A percentile compares a stretch with the other conserved stretches of the same genome.
phyloP scores from a whole-genome alignment of 441 rosid species.

The Pelargonium fulgidum region DNA sequence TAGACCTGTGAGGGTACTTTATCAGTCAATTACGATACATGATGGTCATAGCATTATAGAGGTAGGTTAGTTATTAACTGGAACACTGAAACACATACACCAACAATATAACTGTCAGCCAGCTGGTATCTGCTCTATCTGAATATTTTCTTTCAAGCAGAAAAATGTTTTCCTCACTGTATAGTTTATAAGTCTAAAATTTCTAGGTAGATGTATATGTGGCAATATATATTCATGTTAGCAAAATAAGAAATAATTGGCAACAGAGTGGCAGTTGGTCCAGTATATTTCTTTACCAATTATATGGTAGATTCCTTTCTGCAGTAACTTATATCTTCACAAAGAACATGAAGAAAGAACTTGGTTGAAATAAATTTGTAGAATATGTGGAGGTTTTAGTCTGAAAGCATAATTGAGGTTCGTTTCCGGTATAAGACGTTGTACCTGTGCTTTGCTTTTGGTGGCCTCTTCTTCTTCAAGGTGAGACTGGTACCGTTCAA shows the following conservation, averaged over 20 bases:
- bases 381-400: not conserved
- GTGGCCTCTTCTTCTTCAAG: not conserved
- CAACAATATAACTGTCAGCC: too few relatives aligned
- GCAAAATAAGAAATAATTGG: too few relatives aligned
- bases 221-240: too few relatives aligned
- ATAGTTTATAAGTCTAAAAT: not conserved
- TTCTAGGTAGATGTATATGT: too few relatives aligned
- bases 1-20: slow-evolving; percentile 8
- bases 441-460: not conserved
- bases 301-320: not conserved
- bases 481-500: not conserved
- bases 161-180: too few relatives aligned
- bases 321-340: not conserved
- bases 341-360: not conserved
- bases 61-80: too few relatives aligned
- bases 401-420: not conserved
- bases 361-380: not conserved
- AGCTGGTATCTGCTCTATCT: too few relatives aligned
- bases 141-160: too few relatives aligned
- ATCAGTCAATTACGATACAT: not conserved
- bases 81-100: too few relatives aligned
- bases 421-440: too few relatives aligned
- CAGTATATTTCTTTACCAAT: too few relatives aligned
- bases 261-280: too few relatives aligned
- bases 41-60: not conserved